Conservation (phyloP, 2,329 filamentous ascomycete species). For the Sporothrix mexicana region DNA sequence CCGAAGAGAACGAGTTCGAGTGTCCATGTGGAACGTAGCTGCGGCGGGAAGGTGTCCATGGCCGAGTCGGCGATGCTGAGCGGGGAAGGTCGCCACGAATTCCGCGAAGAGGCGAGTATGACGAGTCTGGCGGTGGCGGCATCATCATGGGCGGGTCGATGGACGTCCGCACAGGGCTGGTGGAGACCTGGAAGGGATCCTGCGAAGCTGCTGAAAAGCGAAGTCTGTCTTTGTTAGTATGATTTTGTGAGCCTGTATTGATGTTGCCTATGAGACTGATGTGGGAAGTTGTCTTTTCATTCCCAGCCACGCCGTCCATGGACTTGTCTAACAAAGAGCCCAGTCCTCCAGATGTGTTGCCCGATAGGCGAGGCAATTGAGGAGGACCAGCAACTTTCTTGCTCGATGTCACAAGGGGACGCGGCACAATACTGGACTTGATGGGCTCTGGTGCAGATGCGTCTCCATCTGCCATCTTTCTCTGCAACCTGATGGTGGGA, state of each 20-base stretch:
- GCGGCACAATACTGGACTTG: constrained; percentile 47
- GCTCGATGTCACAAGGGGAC: constrained; percentile 28
- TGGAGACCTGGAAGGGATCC: constrained; percentile 34
- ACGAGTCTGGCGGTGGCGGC: constrained; percentile 60
- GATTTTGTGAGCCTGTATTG: background rate
- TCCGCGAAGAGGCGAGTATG: constrained; percentile 58
- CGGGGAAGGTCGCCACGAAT: constrained; percentile 52
- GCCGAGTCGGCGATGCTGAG: constrained; percentile 58
- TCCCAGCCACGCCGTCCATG: constrained; percentile 28
- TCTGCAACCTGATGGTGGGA: constrained; percentile 59
- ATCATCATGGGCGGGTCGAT: constrained; percentile 64
- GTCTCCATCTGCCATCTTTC: constrained; percentile 46
- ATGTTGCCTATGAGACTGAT: background rate
- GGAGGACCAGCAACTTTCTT: background rate
- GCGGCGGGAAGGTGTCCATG: constrained; percentile 61
- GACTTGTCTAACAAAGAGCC: constrained; percentile 46
- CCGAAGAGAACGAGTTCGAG: constrained; percentile 24
- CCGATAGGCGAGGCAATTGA: constrained; percentile 58
- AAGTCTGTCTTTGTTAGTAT: constrained; percentile 33
- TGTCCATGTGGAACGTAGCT: constrained; percentile 41
- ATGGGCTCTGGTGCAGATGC: constrained; percentile 37
- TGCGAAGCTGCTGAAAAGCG: constrained; percentile 23
- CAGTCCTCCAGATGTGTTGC: constrained; percentile 55
- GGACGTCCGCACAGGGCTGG: constrained; percentile 43
- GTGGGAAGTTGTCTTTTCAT: background rate